Conservation (phyloP, 2,329 filamentous ascomycete species). For the Ophiostoma ips region DNA sequence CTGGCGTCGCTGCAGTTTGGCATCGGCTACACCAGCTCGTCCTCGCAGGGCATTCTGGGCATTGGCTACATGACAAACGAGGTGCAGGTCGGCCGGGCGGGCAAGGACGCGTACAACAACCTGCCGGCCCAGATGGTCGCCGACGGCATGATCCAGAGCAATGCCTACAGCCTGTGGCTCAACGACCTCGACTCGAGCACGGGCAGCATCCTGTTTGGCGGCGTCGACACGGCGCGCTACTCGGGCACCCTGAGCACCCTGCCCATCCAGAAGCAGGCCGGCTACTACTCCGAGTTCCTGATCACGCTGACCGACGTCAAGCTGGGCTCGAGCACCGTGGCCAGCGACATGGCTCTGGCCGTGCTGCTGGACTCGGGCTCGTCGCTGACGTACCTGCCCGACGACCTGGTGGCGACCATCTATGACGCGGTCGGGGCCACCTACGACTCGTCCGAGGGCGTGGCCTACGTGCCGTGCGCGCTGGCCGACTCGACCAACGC, state of each 20-base stretch:
- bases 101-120: constrained; percentile 47
- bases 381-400: constrained; percentile 52
- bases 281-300: constrained; percentile 47
- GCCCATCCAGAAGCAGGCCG: constrained; percentile 44
- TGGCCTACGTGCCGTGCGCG: constrained; percentile 49
- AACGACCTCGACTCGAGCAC: constrained; percentile 54
- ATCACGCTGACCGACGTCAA: constrained; percentile 51
- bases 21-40: constrained; percentile 50
- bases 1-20: constrained; percentile 50
- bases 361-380: constrained; percentile 61
- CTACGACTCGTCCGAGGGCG: constrained; percentile 37
- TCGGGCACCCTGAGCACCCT: constrained; percentile 48
- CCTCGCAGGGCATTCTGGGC: constrained; percentile 62
- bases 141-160: constrained; percentile 46
- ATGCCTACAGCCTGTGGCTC: constrained; percentile 61
- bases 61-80: constrained; percentile 75
- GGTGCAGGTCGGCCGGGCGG: constrained; percentile 49
- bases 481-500: constrained; percentile 27
- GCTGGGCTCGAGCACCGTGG: constrained; percentile 27
- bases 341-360: constrained; percentile 37
- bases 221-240: constrained; percentile 55
- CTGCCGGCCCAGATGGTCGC: constrained; percentile 51
- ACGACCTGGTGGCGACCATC: constrained; percentile 37
- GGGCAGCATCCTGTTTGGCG: constrained; percentile 61
- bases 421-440: constrained; percentile 44